Percentiles rank a stretch among this genome's conserved stretches.
Conservation (phyloP, 208 protist species). For the Hexamita inflata region DNA sequence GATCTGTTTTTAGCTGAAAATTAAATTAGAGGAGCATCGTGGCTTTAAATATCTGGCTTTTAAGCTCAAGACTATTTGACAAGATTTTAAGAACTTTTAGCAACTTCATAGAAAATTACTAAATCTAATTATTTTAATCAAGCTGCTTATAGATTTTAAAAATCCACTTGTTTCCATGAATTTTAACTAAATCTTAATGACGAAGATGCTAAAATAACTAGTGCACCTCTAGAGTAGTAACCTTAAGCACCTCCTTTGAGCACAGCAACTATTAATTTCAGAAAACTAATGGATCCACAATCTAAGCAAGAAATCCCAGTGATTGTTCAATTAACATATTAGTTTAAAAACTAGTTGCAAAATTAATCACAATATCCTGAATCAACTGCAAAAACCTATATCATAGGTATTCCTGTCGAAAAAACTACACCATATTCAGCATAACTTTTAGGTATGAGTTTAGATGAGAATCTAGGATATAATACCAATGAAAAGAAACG, state of each 20-base stretch:
- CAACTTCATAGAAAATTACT: not conserved
- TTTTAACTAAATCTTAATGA: not conserved
- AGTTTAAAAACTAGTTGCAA: not conserved
- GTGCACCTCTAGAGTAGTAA: not conserved
- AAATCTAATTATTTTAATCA: not conserved
- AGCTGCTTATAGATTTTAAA: not conserved
- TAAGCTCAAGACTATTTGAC: not conserved
- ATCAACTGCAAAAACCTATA: not conserved
- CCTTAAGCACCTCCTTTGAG: not conserved
- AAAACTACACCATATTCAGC: not conserved
- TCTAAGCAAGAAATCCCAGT: not conserved
- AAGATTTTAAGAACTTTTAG: conserved; percentile 1
- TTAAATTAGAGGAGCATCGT: not conserved
- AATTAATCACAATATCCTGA: not conserved
- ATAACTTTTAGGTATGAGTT: not conserved
- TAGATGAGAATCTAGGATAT: not conserved
- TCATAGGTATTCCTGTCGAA: not conserved
- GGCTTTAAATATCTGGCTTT: not conserved
- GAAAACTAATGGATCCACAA: not conserved
- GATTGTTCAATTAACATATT: not conserved
- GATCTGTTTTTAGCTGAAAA: conserved; percentile 16
- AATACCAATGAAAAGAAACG: not conserved
- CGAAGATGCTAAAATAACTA: not conserved
- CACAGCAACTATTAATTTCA: not conserved
- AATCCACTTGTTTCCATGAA: not conserved